These are phyloP conservation scores for Sanghuangporus baumii DNA, from an alignment of 1,284 basidiomycete genomes.

Conservation along the genomic window DNA sequence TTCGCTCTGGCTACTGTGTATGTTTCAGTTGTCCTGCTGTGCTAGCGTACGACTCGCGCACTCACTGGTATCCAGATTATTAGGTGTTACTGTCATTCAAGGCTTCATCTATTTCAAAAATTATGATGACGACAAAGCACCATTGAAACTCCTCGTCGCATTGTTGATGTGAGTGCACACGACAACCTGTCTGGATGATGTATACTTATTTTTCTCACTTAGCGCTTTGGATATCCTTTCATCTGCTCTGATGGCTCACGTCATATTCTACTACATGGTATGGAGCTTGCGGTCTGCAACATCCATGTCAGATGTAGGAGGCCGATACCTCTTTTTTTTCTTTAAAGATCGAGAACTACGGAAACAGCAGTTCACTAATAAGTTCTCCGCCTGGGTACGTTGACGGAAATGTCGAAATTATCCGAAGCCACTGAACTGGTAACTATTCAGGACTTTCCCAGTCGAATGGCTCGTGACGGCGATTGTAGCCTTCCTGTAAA, in stretches of 20 bases:
- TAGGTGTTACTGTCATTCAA: slow-evolving; percentile 4
- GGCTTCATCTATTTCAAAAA: slow-evolving; percentile 7
- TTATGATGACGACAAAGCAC: not conserved
- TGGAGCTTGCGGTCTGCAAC: not conserved
- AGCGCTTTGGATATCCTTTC: slow-evolving; percentile 2
- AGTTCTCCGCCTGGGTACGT: not conserved
- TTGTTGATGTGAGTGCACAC: not conserved
- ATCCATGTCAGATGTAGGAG: not conserved
- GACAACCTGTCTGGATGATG: not conserved
- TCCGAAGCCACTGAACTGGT: not conserved
- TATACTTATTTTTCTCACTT: not conserved
- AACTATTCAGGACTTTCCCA: not conserved
- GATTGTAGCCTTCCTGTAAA: slow-evolving; percentile 7
- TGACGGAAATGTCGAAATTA: not conserved
- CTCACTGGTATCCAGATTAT: not conserved
- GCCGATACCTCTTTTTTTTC: too few species aligned
- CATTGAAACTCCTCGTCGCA: not conserved
- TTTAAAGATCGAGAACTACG: slow-evolving; percentile 15
- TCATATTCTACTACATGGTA: not conserved
- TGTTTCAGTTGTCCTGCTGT: not conserved
- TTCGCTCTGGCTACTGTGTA: not conserved
- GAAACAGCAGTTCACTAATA: not conserved
- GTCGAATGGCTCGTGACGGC: not conserved
- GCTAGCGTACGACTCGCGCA: not conserved
- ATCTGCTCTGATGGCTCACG: not conserved